These are phyloP conservation scores for Leccinum disarticulatum DNA, from an alignment of 768 basidiomycete genomes.

Conservation along the genomic window DNA sequence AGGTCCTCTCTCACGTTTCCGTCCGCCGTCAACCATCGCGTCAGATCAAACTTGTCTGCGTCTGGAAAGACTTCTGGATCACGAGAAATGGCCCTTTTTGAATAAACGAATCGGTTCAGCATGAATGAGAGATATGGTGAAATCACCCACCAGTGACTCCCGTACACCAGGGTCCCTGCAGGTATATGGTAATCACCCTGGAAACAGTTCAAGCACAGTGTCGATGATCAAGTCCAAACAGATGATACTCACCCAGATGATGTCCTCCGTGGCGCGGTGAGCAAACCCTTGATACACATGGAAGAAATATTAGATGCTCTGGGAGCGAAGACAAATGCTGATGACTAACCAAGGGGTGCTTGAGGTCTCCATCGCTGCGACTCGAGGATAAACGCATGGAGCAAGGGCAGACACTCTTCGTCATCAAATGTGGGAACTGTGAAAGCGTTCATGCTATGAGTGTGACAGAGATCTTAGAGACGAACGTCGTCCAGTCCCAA, in stretches of 20 bases:
- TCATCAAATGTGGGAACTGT: conserved; percentile 39
- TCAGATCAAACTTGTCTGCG: conserved; percentile 36
- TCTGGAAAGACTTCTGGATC: conserved; percentile 38
- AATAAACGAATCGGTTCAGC: not conserved
- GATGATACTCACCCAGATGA: conserved; percentile 14
- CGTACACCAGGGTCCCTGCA: conserved; percentile 14
- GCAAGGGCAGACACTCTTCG: conserved; percentile 25
- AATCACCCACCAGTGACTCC: conserved; percentile 17
- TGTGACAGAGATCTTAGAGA: not conserved
- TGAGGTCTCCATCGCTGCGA: conserved; percentile 36
- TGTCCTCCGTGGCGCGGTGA: conserved; percentile 19
- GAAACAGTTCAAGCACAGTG: not conserved
- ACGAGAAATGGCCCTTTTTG: conserved; percentile 34
- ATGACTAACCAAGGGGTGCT: conserved; percentile 18
- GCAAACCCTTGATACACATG: not conserved
- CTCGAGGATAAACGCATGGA: conserved; percentile 37
- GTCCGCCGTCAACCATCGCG: conserved; percentile 28
- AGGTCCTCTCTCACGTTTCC: conserved; percentile 42
- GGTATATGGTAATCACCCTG: conserved; percentile 21
- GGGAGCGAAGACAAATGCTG: not conserved
- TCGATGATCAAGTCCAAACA: not conserved
- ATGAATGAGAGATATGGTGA: not conserved
- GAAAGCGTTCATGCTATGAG: not conserved
- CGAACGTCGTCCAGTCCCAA: conserved; percentile 35
- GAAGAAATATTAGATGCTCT: not conserved